Conservation (phyloP, 108 stramenopile genomes). For the Cylindrotheca fusiformis region DNA sequence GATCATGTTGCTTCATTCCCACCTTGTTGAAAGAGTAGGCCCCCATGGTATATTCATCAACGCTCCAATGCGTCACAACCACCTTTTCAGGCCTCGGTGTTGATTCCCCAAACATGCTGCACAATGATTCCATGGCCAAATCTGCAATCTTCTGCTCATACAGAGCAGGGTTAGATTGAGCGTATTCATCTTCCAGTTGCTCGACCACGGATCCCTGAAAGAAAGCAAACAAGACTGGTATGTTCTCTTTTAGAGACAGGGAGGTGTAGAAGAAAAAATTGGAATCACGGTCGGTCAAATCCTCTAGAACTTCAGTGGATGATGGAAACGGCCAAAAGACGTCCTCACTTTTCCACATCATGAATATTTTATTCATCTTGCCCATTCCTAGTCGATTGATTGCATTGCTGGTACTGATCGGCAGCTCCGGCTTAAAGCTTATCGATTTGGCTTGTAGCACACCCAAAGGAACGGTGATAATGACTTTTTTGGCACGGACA, state of each 20-base stretch:
- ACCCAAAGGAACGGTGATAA: constrained; percentile 63
- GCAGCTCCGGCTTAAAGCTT: constrained; percentile 46
- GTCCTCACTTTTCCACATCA: constrained; percentile 23
- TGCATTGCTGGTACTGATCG: constrained; percentile 43
- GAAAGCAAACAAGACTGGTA: background rate
- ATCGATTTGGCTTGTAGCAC: constrained; percentile 49
- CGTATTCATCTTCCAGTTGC: background rate
- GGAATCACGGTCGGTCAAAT: background rate
- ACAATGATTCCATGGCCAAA: background rate
- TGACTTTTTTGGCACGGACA: constrained; percentile 7
- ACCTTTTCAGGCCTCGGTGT: constrained; percentile 20
- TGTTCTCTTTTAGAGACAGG: background rate
- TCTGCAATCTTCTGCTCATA: constrained; percentile 1
- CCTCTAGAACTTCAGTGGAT: background rate
- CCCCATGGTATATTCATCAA: constrained; percentile 25
- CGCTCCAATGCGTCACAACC: constrained; percentile 28
- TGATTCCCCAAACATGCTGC: constrained; percentile 11
- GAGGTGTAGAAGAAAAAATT: background rate
- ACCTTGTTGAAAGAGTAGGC: constrained; percentile 24
- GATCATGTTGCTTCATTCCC: constrained; percentile 3
- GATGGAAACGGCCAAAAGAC: constrained; percentile 1
- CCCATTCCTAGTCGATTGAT: constrained; percentile 51
- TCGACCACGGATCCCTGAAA: background rate
- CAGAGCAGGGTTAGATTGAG: background rate
- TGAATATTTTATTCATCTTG: constrained; percentile 39